Conservation (phyloP, 768 basidiomycete genomes). For the Ephemerocybe angulata region DNA sequence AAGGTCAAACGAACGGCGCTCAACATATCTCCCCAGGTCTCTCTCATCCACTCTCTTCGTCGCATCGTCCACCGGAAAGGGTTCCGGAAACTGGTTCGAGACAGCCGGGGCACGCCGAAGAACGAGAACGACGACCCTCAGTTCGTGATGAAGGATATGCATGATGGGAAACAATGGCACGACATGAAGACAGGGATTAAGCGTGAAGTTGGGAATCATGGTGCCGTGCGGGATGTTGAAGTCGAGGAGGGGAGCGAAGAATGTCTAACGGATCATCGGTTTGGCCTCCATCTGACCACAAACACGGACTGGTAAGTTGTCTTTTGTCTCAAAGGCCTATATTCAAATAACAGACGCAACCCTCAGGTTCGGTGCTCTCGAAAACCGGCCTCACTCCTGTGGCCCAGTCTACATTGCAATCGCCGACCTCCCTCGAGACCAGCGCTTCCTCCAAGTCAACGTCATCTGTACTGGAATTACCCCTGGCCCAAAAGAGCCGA, state of each 20-base stretch:
- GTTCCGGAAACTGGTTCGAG: constrained; percentile 9
- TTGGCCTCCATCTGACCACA: not conserved
- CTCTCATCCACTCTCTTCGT: constrained; percentile 19
- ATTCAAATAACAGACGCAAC: too few relatives aligned
- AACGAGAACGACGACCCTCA: constrained; percentile 17
- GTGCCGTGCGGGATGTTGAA: not conserved
- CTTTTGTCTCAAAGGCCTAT: too few relatives aligned
- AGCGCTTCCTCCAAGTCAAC: constrained; percentile 20
- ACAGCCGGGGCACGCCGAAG: constrained; percentile 7
- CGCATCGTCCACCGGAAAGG: constrained; percentile 16
- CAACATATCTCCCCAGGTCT: constrained; percentile 17
- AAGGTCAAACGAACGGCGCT: constrained; percentile 4
- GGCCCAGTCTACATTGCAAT: constrained; percentile 22
- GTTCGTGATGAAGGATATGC: constrained; percentile 22
- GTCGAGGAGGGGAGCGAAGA: not conserved
- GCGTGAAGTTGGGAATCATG: not conserved
- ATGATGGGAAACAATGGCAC: constrained; percentile 18
- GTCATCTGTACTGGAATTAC: constrained; percentile 18
- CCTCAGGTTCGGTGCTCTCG: constrained; percentile 21
- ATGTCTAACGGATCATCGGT: not conserved
- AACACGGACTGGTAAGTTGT: not conserved
- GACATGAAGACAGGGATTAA: constrained; percentile 14
- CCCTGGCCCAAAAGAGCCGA: not conserved
- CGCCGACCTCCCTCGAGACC: constrained; percentile 18
- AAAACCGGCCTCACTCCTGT: constrained; percentile 21